These are phyloP conservation scores for Cenchrus purpureus DNA, from an alignment of 176 grass and related monocot species.

Conservation along the genomic window DNA sequence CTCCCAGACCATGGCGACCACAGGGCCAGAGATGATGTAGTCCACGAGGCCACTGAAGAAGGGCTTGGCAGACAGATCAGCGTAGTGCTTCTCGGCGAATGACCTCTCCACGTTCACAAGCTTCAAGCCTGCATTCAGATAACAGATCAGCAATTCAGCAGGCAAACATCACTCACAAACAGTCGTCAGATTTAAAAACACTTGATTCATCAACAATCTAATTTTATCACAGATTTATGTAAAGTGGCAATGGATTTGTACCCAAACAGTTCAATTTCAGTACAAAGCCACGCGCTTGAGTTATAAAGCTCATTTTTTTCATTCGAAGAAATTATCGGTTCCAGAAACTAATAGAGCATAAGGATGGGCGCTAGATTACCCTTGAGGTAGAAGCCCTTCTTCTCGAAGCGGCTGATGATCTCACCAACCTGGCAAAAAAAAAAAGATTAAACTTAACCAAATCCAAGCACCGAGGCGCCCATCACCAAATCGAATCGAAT, in stretches of 20 bases:
- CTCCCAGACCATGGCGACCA: conserved; percentile 98
- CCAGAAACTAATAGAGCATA: not conserved
- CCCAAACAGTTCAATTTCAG: not conserved
- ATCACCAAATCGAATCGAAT: not conserved
- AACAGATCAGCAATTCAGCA: conserved; percentile 33
- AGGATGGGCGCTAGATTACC: conserved; percentile 35
- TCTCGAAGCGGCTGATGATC: conserved; percentile 91
- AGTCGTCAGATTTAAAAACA: not conserved
- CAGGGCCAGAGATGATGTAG: conserved; percentile 96
- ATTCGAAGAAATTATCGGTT: not conserved
- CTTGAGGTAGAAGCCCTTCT: conserved; percentile 98
- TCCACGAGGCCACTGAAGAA: conserved; percentile 87
- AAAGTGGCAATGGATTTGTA: not conserved
- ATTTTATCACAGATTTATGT: not conserved
- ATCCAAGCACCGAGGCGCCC: not conserved
- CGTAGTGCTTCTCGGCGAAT: conserved; percentile 97
- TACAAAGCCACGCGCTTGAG: not conserved
- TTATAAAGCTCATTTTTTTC: not conserved
- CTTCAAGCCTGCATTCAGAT: conserved; percentile 64
- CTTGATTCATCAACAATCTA: not conserved
- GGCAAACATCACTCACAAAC: not conserved
- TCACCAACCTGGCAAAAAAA: conserved; percentile 66
- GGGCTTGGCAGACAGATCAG: conserved; percentile 86
- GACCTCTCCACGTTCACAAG: conserved; percentile 82
- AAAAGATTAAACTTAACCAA: conserved; percentile 23